Percentiles rank a stretch among this genome's conserved stretches.
These are phyloP conservation scores for Aspergillus caelatus DNA, from an alignment of 2,329 filamentous ascomycete genomes.

Conservation along the genomic window DNA sequence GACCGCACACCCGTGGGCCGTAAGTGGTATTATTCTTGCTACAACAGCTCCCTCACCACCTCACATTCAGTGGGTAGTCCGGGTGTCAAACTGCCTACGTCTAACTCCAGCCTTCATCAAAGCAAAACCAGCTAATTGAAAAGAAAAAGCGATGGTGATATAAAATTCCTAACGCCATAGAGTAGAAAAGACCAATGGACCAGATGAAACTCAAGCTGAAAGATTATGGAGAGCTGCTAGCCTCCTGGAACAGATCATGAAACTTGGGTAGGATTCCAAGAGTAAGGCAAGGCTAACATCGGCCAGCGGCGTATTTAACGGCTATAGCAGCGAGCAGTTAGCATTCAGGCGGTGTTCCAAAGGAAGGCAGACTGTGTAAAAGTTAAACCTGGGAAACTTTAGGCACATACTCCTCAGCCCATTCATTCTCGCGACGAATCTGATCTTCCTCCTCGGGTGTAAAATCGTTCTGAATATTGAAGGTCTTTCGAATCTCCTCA, in stretches of 20 bases:
- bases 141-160: neutral
- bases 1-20: neutral
- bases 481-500: conserved; percentile 98
- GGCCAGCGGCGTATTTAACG: conserved; percentile 52
- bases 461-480: conserved; percentile 99
- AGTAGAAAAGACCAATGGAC: conserved; percentile 17
- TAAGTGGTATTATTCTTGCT: neutral
- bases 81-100: conserved; percentile 1
- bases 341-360: neutral
- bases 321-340: conserved; percentile 23
- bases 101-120: neutral
- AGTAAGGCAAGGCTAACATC: conserved; percentile 5
- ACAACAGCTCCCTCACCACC: neutral
- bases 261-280: conserved; percentile 6
- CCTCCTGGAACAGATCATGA: conserved; percentile 1
- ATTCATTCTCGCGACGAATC: conserved; percentile 89
- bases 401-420: conserved; percentile 72
- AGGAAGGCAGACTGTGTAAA: neutral
- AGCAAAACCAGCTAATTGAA: neutral
- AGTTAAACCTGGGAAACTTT: neutral
- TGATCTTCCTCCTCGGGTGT: conserved; percentile 99
- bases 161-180: conserved; percentile 25
- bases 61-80: neutral
- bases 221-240: conserved; percentile 4
- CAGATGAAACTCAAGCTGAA: conserved; percentile 7